Conservation (phyloP, 2,329 filamentous ascomycete genomes). For the Colletotrichum sp. region DNA sequence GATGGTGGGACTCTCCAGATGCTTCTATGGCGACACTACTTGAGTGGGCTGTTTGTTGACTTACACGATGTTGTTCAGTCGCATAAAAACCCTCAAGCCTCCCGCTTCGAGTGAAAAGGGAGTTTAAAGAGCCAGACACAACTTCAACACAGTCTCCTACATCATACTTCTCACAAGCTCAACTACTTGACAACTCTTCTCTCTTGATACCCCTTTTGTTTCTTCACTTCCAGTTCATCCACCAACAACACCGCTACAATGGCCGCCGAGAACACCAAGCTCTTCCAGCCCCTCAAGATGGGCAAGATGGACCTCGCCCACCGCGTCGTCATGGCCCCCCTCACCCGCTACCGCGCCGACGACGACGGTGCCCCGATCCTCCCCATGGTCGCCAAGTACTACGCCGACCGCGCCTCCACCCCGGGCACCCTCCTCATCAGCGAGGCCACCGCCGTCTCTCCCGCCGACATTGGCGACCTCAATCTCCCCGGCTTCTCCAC, state of each 20-base stretch:
- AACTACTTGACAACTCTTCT: neutral
- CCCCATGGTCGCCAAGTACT: constrained; percentile 30
- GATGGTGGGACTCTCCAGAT: constrained; percentile 17
- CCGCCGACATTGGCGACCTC: constrained; percentile 24
- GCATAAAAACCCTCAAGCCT: constrained; percentile 9
- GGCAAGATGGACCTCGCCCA: constrained; percentile 44
- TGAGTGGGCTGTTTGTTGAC: neutral
- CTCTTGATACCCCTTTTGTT: neutral
- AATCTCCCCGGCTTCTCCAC: constrained; percentile 50
- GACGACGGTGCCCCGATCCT: constrained; percentile 36
- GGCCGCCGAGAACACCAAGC: constrained; percentile 27
- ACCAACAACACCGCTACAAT: neutral
- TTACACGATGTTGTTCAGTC: neutral
- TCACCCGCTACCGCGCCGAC: constrained; percentile 59
- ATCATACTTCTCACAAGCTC: neutral
- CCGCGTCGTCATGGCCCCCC: constrained; percentile 59
- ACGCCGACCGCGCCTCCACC: constrained; percentile 42
- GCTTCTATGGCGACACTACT: neutral
- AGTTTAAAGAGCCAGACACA: neutral
- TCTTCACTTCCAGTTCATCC: neutral
- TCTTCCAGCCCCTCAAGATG: constrained; percentile 49
- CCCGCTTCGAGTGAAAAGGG: neutral
- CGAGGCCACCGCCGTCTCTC: constrained; percentile 33
- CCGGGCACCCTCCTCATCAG: constrained; percentile 41
- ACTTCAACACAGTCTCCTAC: neutral